Evolutionary conservation across 345 rosid genomes (phyloP), one percentile per base, ranked within the genome.

Genomic region (Populus deltoides): DNA sequence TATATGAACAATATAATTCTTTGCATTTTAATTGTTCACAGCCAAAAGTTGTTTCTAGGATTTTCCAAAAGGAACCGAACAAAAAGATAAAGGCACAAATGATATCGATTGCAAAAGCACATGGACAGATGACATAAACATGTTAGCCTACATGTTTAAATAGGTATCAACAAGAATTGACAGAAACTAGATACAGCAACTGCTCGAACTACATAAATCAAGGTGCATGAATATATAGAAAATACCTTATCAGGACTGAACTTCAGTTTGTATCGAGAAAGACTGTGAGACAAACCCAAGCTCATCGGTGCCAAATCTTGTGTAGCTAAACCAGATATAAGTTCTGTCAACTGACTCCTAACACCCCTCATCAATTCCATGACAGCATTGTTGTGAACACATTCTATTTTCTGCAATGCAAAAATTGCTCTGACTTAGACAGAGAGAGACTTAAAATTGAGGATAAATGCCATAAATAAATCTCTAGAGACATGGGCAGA

Each of bases 261-360:
- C 83, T 96, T 96, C 45, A 96, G 88, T 81, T 90, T 96, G 87
- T 89, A 96, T 82, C 99, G 84, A 24, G 99, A 94, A 59, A 96
- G 82, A 41, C 97, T 96, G 81, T 96, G 97, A 71, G 99, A 93
- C 73, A 96, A 88, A 79, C 97, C 99, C 86, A 92, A 83, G 73
- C 99, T 96, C 99, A 93, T 96, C 16, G 97, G 98, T 55, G 93
- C 97, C 79, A 96, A 80, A 81, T 96, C 99, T 66, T 89, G 91
- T 49, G 81, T 89, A 10, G 86, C 97, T 41, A 96, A 80, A 76
- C 97, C 99, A 75, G 94, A 67, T 20, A 96, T 89, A 66, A 96
- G 98, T 59, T 96, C 99, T 1, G 91, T 87, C 65, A 96, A 82
- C 88, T 93, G 99, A 77, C 90, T 88, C 82, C 99, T 89, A 36